phyloP scores from a whole-genome alignment of 176 grass and related monocot genomes.

The Avena atlantica region DNA sequence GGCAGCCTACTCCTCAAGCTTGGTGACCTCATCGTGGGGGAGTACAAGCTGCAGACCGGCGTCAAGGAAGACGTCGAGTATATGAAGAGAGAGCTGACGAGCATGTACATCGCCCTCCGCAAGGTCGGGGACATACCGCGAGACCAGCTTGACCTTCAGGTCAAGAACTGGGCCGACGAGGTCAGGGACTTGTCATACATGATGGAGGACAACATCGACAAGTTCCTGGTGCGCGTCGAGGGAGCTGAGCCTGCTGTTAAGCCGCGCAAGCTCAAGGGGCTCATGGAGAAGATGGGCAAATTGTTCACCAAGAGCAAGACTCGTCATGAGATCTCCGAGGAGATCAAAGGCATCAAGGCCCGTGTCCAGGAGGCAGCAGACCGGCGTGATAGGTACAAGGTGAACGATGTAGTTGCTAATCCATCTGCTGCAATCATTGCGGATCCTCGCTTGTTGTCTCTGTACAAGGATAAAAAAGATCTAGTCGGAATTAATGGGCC shows the following conservation, averaged over 20 bases:
- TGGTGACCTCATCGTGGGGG: no score
- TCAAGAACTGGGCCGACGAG: background rate
- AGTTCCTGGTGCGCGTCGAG: background rate
- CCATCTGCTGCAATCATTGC: no score
- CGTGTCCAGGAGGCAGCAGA: background rate
- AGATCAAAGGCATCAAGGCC: background rate
- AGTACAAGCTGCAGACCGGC: background rate
- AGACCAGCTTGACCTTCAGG: background rate
- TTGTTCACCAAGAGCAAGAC: background rate
- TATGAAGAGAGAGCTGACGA: background rate
- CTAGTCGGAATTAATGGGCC: background rate
- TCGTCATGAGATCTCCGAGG: background rate
- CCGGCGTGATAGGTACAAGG: background rate
- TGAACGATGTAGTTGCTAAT: background rate
- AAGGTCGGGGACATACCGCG: background rate
- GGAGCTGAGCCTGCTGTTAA: background rate
- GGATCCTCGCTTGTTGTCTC: background rate
- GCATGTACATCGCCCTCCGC: background rate
- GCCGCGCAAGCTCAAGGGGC: background rate
- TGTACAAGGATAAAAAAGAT: background rate
- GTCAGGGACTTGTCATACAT: conserved; percentile 11
- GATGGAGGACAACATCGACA: conserved; percentile 14
- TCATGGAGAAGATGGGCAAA: background rate
- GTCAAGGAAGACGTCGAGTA: background rate
- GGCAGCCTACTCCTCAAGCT: no score